A percentile compares a stretch with the other conserved stretches of the same genome.
phyloP scores from a whole-genome alignment of 2,329 filamentous ascomycete genomes.

The Colletotrichum destructivum region DNA sequence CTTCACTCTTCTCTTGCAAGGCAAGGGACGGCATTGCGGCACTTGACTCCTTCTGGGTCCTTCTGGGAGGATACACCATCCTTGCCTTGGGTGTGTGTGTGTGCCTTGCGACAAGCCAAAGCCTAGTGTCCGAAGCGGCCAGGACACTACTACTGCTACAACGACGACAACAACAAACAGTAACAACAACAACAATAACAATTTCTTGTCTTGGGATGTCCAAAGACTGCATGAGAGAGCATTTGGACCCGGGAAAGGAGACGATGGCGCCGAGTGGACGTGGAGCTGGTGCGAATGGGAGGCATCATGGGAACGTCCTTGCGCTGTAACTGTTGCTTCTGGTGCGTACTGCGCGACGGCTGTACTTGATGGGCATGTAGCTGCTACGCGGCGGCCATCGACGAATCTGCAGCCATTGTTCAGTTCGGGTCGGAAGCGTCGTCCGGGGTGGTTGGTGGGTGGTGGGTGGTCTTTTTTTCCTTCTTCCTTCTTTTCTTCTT shows the following conservation, averaged over 20 bases:
- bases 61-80: too few relatives aligned
- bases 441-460: conserved; percentile 6
- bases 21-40: conserved; percentile 5
- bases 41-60: background rate
- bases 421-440: conserved; percentile 17
- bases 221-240: background rate
- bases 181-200: too few relatives aligned
- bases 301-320: background rate
- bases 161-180: too few relatives aligned
- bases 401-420: conserved; percentile 31
- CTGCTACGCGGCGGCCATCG: conserved; percentile 29
- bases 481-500: conserved; percentile 15
- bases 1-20: conserved; percentile 15
- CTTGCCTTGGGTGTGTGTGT: background rate
- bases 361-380: conserved; percentile 32
- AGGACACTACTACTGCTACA: background rate
- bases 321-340: background rate
- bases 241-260: too few relatives aligned
- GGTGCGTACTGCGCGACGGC: conserved; percentile 6
- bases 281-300: background rate
- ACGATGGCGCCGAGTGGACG: background rate
- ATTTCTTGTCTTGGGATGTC: background rate
- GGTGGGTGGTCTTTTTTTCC: background rate
- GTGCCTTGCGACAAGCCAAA: background rate
- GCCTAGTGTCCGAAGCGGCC: conserved; percentile 1